Base-by-base conservation (phyloP, 352 stramenopile species). In the Globisporangium recalcitrans region DNA sequence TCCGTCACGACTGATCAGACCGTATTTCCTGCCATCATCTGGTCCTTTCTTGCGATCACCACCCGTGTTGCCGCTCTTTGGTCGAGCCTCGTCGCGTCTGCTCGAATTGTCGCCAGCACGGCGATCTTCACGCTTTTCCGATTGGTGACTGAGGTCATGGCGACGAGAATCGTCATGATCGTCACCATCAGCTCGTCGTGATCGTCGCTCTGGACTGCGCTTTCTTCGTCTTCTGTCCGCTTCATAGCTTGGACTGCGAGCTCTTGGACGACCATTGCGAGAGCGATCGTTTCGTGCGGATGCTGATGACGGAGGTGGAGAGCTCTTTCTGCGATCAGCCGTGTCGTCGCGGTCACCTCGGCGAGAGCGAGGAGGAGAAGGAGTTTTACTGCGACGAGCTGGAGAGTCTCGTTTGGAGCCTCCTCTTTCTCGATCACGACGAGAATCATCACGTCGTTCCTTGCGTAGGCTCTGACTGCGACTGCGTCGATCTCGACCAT, bases 1-100 rank as follows among this genome's bases (percentile, higher is more conserved):
- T 66, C 81, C 82, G 1, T 74, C 61, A 48, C 66, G 73, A 29
- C 65, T 80, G 22, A 93, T 74, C 9, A 93, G 67, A 22, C 85
- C 87, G 64, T 93, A 91, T 58, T 85, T 85, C 6, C 70, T 72
- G 0, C 70, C 68, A 57, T 75, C 67, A 48, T 64, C 58, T 19
- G 64, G 73, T 16, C 21, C 16, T 36, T 71, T 70, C 48, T 71
- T 72, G 5, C 64, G 52, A 38, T 52, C 60, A 19, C 19, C 27
- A 27, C 19, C 27, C 3, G 6, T 44, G 14, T 9, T 57, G 51
- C 29, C 40, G 16, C 24, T 16, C 3, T 21, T 40, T 42, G 29
- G 19, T 19, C 21, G 29, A 21, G 10, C 29, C 2, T 29, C 13
- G 11, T 57, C 49, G 49, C 49, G 36, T 27, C 19, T 61, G 40